Evolutionary conservation across 2,329 filamentous ascomycete genomes (phyloP), one percentile per base, ranked within the genome.

Genomic region (Fusarium decemcellulare): DNA sequence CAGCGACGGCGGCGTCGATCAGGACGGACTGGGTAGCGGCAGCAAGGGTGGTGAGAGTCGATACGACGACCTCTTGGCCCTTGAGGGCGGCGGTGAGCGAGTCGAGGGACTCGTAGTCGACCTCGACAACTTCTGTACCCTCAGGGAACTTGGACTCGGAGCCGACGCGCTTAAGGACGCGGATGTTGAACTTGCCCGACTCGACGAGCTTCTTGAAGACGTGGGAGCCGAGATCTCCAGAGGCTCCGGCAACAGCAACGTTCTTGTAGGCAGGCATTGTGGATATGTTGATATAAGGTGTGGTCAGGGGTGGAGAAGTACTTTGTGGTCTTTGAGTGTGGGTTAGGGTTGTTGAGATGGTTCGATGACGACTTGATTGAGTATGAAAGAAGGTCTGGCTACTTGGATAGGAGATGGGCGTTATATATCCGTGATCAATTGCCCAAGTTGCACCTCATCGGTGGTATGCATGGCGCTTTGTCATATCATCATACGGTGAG

Each of bases 1-100:
- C 88, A 5, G 83, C 83, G 30, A 88, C 79, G 34, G 88, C 85
- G 1, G 89, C 90, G 34, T 91, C 85, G 46, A 91, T 82, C 47
- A 91, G 79, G 11, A 83, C 74, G 9, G 55, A 39, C 56, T 80
- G 79, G 8, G 59, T 60, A 23, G 79, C 79, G 42, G 88, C 77
- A 1, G 83, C 79, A 2, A 81, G 80, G 18, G 74, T 72, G 11
- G 66, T 72, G 43, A 79, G 30, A 6, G 76, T 72, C 1, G 77
- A 77, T 30, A 91, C 75, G 16, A 91, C 81, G 1, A 85, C 89
- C 65, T 91, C 88, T 61, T 89, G 84, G 55, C 84, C 87, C 54
- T 82, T 71, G 51, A 92, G 83, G 0, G 85, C 86, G 1, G 79
- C 66, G 1, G 78, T 82, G 14, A 92, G 82, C 23, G 85, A 85